phyloP scores from a whole-genome alignment of 2,329 filamentous ascomycete genomes.

The Neopestalotiopsis sp. region DNA sequence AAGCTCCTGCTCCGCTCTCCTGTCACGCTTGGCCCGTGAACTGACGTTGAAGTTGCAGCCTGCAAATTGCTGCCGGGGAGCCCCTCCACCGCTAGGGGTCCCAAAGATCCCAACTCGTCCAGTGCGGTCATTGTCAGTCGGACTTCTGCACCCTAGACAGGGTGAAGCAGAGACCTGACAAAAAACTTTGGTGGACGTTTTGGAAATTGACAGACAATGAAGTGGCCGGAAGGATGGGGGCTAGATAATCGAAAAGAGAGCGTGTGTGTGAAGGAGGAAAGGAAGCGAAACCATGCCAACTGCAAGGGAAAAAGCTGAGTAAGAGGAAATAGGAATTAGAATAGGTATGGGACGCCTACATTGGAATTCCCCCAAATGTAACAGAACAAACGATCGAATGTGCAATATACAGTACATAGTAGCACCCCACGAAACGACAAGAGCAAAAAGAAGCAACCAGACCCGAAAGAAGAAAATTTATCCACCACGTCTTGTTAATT shows the following conservation, averaged over 20 bases:
- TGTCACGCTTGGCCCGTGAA: conserved; percentile 28
- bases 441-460: neutral
- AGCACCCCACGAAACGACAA: neutral
- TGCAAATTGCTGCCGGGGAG: conserved; percentile 9
- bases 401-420: neutral
- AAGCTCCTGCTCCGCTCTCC: conserved; percentile 34
- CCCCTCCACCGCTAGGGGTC: conserved; percentile 7
- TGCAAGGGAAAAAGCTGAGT: neutral
- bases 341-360: neutral
- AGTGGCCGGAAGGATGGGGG: neutral
- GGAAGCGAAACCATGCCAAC: neutral
- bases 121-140: conserved; percentile 4
- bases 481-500: neutral
- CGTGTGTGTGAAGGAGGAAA: neutral
- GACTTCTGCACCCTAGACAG: neutral
- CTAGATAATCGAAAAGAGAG: neutral
- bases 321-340: neutral
- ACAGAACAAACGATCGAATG: neutral
- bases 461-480: neutral
- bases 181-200: conserved; percentile 1
- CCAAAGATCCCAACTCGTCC: conserved; percentile 7
- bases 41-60: conserved; percentile 22
- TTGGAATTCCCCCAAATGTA: neutral
- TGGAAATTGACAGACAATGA: neutral
- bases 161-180: neutral